phyloP scores from a whole-genome alignment of 208 protist species.

The Plasmodiophora brassicae region DNA sequence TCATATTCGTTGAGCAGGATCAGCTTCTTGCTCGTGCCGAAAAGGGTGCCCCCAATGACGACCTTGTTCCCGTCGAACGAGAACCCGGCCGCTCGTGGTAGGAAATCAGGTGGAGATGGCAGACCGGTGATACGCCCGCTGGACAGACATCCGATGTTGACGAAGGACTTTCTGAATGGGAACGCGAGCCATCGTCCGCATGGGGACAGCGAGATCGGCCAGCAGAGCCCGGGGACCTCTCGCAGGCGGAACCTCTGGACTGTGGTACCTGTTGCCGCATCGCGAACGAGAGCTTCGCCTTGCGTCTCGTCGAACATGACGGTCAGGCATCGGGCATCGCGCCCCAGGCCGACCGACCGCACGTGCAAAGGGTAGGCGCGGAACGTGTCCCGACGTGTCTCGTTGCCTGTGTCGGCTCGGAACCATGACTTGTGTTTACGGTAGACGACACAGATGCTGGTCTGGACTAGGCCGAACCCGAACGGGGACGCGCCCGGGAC shows the following conservation, averaged over 20 bases:
- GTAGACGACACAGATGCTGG: not conserved
- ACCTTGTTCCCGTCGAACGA: not conserved
- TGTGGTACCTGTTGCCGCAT: not conserved
- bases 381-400: not conserved
- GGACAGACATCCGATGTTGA: conserved; percentile 24
- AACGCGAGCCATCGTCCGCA: conserved; percentile 24
- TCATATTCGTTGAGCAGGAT: not conserved
- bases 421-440: conserved; percentile 7
- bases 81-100: not conserved
- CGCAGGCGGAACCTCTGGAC: conserved; percentile 19
- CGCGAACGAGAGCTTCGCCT: conserved; percentile 9
- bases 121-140: not conserved
- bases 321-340: not conserved
- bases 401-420: not conserved
- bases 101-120: not conserved
- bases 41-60: not conserved
- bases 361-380: not conserved
- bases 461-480: not conserved
- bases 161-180: not conserved
- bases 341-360: not conserved
- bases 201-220: conserved; percentile 10
- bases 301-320: conserved; percentile 22
- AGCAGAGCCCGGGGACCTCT: not conserved
- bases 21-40: not conserved
- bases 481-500: not conserved